These are phyloP conservation scores for Harringtonia aguacate DNA, from an alignment of 2,329 filamentous ascomycete genomes.

Conservation along the genomic window DNA sequence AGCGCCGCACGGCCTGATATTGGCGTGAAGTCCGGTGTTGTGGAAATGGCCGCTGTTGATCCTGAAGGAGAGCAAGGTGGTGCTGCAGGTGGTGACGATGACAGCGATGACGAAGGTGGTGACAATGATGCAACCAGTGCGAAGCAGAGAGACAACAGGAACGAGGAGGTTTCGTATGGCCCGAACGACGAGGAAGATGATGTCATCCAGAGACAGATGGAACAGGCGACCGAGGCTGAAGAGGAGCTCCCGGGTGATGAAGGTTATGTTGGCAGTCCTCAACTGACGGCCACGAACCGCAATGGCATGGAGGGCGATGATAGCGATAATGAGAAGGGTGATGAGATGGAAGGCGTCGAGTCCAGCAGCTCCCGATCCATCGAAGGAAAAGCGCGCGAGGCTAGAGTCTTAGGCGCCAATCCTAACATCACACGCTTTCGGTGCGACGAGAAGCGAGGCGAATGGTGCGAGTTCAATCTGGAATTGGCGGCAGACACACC, in stretches of 20 bases:
- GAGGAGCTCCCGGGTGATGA: conserved; percentile 47
- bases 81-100: conserved; percentile 41
- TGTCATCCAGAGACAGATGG: conserved; percentile 54
- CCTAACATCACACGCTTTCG: conserved; percentile 64
- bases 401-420: conserved; percentile 52
- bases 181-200: conserved; percentile 89
- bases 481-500: conserved; percentile 71
- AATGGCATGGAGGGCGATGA: conserved; percentile 22
- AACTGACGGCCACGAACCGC: conserved; percentile 15
- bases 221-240: conserved; percentile 40
- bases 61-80: conserved; percentile 24
- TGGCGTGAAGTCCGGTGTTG: conserved; percentile 38
- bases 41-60: conserved; percentile 36
- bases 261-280: conserved; percentile 38
- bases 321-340: conserved; percentile 3
- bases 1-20: conserved; percentile 70
- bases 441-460: conserved; percentile 65
- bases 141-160: conserved; percentile 65
- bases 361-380: conserved; percentile 11
- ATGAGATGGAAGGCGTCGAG: conserved; percentile 22
- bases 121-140: conserved; percentile 68
- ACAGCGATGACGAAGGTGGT: conserved; percentile 61
- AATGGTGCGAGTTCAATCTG: conserved; percentile 70
- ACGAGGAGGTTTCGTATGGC: conserved; percentile 79
- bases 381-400: conserved; percentile 41